Percentiles rank a stretch among this genome's conserved stretches.
These are phyloP conservation scores for Cardamine resedifolia DNA, from an alignment of 345 rosid genomes.

Conservation along the genomic window DNA sequence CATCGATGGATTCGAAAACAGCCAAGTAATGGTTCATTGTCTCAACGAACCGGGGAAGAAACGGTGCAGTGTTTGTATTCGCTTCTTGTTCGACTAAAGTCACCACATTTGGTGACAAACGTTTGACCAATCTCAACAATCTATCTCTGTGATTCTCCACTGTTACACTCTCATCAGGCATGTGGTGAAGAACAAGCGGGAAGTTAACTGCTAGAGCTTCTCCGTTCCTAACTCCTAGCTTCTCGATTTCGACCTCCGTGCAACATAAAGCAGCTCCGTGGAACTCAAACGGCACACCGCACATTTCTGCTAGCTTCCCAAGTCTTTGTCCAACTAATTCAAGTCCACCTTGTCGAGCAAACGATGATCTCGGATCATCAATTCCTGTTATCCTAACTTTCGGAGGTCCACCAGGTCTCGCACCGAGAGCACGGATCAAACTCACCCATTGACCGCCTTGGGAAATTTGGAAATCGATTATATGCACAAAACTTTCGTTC, in stretches of 20 bases:
- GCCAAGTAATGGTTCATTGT: slow-evolving; percentile 70
- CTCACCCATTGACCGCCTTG: slow-evolving; percentile 96
- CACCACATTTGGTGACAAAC: slow-evolving; percentile 78
- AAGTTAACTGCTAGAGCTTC: slow-evolving; percentile 89
- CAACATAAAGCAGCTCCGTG: slow-evolving; percentile 56
- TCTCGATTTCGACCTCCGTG: slow-evolving; percentile 59
- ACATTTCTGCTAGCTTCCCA: slow-evolving; percentile 64
- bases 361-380: slow-evolving; percentile 77
- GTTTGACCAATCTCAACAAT: slow-evolving; percentile 67
- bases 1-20: slow-evolving; percentile 77
- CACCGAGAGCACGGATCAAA: slow-evolving; percentile 85
- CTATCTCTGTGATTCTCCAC: slow-evolving; percentile 84
- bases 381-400: slow-evolving; percentile 76
- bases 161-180: slow-evolving; percentile 93
- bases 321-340: slow-evolving; percentile 77
- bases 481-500: slow-evolving; percentile 67
- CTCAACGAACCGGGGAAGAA: slow-evolving; percentile 69
- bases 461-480: slow-evolving; percentile 78
- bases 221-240: slow-evolving; percentile 60
- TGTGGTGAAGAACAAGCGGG: slow-evolving; percentile 78
- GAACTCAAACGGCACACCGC: slow-evolving; percentile 83
- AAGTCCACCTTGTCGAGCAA: slow-evolving; percentile 85
- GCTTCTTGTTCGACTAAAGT: slow-evolving; percentile 92
- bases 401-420: slow-evolving; percentile 89
- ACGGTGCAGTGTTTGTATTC: slow-evolving; percentile 82